Percentiles rank a stretch among this genome's conserved stretches.
Evolutionary conservation across 306 rosid genomes (phyloP).

Genomic region (Myrica gale): DNA sequence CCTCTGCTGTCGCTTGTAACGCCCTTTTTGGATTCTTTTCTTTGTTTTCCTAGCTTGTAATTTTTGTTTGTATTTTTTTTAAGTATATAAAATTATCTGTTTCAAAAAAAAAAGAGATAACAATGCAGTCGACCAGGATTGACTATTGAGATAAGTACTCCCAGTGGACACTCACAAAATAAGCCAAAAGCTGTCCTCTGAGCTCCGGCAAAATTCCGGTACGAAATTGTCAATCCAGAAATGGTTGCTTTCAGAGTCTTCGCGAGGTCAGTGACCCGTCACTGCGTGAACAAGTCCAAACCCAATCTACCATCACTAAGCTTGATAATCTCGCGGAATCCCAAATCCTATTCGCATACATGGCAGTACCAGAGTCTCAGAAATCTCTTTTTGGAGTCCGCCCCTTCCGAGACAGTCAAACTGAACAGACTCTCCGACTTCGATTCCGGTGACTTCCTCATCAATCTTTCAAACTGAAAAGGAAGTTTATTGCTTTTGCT

Average conservation of each 20-base stretch:
- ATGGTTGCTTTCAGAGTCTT: conserved; percentile 45
- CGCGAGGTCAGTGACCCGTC: conserved; percentile 31
- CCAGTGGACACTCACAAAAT: background rate
- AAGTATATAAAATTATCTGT: too few species aligned
- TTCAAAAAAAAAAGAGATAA: too few species aligned
- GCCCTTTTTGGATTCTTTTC: too few species aligned
- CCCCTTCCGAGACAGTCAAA: conserved; percentile 51
- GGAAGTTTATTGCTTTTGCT: background rate
- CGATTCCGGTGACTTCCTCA: conserved; percentile 56
- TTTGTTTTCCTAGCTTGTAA: too few species aligned
- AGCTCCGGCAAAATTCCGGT: background rate
- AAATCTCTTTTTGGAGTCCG: conserved; percentile 57
- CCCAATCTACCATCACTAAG: conserved; percentile 25
- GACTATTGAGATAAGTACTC: too few species aligned
- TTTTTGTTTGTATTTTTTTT: too few species aligned
- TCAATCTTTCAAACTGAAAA: background rate
- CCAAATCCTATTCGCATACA: conserved; percentile 24
- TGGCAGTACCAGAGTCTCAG: conserved; percentile 44
- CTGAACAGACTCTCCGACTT: conserved; percentile 54
- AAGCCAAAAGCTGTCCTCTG: background rate
- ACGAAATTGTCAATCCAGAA: background rate
- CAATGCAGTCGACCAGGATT: too few species aligned
- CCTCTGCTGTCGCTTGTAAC: too few species aligned
- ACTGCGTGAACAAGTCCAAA: conserved; percentile 15
- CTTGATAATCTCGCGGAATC: conserved; percentile 22